phyloP scores from a whole-genome alignment of 78 protist genomes.

The Chrysochromulina tobinii region DNA sequence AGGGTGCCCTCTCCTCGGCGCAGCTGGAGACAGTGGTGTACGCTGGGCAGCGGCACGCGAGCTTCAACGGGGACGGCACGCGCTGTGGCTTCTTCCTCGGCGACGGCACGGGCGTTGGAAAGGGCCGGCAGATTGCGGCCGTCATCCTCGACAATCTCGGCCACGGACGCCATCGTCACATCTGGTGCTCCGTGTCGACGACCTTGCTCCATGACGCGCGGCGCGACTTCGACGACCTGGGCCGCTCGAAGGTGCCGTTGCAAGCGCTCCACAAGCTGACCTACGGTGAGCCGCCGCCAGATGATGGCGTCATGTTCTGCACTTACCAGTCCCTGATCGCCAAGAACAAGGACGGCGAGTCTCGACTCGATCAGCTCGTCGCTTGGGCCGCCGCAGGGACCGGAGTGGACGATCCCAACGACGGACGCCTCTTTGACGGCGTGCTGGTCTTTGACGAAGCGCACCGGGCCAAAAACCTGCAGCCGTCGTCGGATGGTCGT shows the following conservation, averaged over 20 bases:
- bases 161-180: neutral
- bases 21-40: neutral
- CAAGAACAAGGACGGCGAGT: neutral
- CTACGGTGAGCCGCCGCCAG: neutral
- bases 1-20: neutral
- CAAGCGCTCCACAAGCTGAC: neutral
- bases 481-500: neutral
- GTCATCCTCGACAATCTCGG: neutral
- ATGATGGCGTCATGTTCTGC: neutral
- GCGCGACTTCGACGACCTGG: neutral
- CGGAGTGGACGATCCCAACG: too few relatives aligned
- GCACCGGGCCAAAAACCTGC: neutral
- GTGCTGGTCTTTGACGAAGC: neutral
- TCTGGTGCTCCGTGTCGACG: neutral
- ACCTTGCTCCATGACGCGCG: neutral
- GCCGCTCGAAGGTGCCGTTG: neutral
- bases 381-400: neutral
- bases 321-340: neutral
- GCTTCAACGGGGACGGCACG: neutral
- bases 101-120: slow-evolving; percentile 38
- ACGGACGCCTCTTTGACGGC: neutral
- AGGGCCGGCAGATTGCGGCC: slow-evolving; percentile 19
- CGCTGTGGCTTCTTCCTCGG: slow-evolving; percentile 24
- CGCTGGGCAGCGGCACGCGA: neutral
- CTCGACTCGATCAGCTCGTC: neutral